These are phyloP conservation scores for Cladosporium oxysporum DNA, from an alignment of 2,329 filamentous ascomycete species.

Conservation along the genomic window DNA sequence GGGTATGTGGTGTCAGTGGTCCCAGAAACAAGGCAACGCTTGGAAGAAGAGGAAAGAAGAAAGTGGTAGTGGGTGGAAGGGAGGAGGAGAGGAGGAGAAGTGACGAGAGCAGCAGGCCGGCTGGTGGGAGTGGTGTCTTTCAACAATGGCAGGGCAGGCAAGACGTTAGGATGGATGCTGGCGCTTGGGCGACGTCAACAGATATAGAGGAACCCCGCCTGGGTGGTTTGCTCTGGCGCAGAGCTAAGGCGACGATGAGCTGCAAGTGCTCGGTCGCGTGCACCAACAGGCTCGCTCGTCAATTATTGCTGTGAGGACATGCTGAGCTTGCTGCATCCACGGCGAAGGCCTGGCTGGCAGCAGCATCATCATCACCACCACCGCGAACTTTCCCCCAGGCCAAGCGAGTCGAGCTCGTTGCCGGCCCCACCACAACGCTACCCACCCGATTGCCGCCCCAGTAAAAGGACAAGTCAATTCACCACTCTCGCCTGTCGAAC, in stretches of 20 bases:
- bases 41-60: not conserved
- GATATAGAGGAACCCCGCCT: not conserved
- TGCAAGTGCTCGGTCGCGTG: slow-evolving; percentile 6
- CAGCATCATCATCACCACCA: not conserved
- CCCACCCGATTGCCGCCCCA: not conserved
- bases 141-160: not conserved
- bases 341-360: not conserved
- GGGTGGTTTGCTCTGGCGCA: not conserved
- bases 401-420: not conserved
- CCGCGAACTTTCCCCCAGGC: not conserved
- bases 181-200: slow-evolving; percentile 3
- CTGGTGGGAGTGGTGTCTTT: not conserved
- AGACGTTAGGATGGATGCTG: not conserved
- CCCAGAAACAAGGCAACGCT: not conserved
- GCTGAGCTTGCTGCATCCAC: not conserved
- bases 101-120: not conserved
- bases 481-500: not conserved
- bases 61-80: not conserved
- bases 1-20: not conserved
- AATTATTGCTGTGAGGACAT: not conserved
- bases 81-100: not conserved
- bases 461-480: not conserved
- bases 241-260: slow-evolving; percentile 4
- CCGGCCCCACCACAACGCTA: slow-evolving; percentile 8
- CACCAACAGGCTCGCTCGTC: not conserved